Conservation (phyloP, 371 early-diverging fungal genomes). For the Smittium mucronatum region DNA sequence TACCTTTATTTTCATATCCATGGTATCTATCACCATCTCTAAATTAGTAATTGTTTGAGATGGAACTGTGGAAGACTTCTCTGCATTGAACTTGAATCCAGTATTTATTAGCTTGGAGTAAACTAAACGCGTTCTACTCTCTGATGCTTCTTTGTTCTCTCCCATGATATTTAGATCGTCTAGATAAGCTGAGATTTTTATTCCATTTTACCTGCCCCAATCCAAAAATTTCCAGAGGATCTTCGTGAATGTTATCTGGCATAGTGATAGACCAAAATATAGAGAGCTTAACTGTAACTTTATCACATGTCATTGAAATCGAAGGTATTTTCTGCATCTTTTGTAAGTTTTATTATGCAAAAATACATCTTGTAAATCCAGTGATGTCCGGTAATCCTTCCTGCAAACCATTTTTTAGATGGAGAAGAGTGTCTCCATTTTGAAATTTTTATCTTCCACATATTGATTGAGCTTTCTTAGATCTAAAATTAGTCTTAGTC, state of each 20-base stretch:
- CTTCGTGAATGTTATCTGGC: slow-evolving; percentile 34
- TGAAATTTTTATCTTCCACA: slow-evolving; percentile 19
- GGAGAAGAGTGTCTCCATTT: slow-evolving; percentile 22
- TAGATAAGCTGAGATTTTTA: slow-evolving; percentile 26
- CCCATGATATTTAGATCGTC: slow-evolving; percentile 26
- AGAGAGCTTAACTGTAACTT: slow-evolving; percentile 33
- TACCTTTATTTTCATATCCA: not conserved
- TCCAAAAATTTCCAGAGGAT: slow-evolving; percentile 27
- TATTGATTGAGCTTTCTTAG: slow-evolving; percentile 24
- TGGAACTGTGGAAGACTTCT: slow-evolving; percentile 20
- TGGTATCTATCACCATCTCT: slow-evolving; percentile 28
- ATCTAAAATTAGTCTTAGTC: slow-evolving; percentile 21
- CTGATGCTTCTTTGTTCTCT: slow-evolving; percentile 4
- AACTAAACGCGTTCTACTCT: slow-evolving; percentile 15
- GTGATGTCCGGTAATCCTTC: slow-evolving; percentile 24
- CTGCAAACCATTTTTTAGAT: slow-evolving; percentile 18
- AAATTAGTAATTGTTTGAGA: slow-evolving; percentile 28
- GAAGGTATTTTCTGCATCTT: slow-evolving; percentile 27
- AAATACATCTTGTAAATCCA: slow-evolving; percentile 29
- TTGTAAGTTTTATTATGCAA: slow-evolving; percentile 24
- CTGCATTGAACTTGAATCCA: slow-evolving; percentile 25
- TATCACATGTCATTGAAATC: slow-evolving; percentile 32
- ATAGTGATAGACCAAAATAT: slow-evolving; percentile 35
- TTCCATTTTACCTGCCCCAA: slow-evolving; percentile 23
- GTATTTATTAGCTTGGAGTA: slow-evolving; percentile 18